Evolutionary conservation across 1,284 basidiomycete species (phyloP).

Genomic region (Irpex sp.): DNA sequence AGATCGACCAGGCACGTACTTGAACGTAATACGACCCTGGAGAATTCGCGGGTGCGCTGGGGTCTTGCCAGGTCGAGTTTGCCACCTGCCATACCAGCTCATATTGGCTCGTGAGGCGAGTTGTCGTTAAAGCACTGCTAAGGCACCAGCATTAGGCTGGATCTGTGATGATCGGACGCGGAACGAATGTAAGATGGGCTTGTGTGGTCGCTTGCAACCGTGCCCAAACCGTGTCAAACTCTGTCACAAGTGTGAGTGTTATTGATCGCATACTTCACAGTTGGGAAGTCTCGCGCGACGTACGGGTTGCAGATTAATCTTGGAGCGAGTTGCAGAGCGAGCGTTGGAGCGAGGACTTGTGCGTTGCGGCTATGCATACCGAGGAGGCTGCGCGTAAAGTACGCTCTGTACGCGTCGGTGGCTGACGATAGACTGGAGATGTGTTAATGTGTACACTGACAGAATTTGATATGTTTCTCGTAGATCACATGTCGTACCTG

Average conservation of each 20-base stretch:
- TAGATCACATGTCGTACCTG: neutral
- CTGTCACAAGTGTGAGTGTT: neutral
- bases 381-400: no score
- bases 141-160: neutral
- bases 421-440: neutral
- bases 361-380: no score
- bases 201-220: neutral
- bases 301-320: neutral
- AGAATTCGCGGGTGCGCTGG: neutral
- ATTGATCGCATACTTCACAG: neutral
- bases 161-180: constrained; percentile 1
- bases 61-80: neutral
- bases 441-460: neutral
- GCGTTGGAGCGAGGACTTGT: no score
- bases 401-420: neutral
- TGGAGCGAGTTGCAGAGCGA: no score
- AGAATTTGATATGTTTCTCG: neutral
- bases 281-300: neutral
- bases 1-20: neutral
- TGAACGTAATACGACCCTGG: neutral
- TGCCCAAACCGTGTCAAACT: neutral
- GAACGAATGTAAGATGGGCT: neutral
- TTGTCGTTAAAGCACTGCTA: neutral
- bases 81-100: neutral
- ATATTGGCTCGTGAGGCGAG: neutral